These are phyloP conservation scores for Aspergillus vadensis DNA, from an alignment of 2,329 filamentous ascomycete species.

Conservation along the genomic window DNA sequence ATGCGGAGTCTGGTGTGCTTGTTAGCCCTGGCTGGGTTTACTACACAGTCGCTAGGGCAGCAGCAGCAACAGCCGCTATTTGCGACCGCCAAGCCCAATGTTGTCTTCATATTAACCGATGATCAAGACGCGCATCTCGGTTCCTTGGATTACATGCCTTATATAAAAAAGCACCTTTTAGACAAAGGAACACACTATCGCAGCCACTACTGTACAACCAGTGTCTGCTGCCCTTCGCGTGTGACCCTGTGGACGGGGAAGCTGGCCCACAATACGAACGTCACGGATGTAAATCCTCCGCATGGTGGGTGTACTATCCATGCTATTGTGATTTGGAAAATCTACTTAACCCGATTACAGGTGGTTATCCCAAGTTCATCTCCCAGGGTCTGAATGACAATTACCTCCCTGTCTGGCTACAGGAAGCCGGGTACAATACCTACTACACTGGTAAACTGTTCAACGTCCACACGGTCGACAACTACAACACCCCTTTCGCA, in stretches of 20 bases:
- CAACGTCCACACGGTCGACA: conserved; percentile 53
- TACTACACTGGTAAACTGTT: conserved; percentile 60
- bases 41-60: neutral
- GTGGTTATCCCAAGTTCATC: conserved; percentile 55
- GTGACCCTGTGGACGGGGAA: conserved; percentile 66
- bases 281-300: conserved; percentile 52
- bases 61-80: neutral
- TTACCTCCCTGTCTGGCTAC: conserved; percentile 56
- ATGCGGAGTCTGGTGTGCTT: neutral
- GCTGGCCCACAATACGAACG: conserved; percentile 68
- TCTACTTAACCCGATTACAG: too few relatives aligned
- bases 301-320: conserved; percentile 24
- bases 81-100: conserved; percentile 50
- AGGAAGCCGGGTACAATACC: conserved; percentile 55
- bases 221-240: conserved; percentile 67
- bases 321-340: too few relatives aligned
- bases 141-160: conserved; percentile 56
- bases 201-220: conserved; percentile 63
- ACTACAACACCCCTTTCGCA: conserved; percentile 48
- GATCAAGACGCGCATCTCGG: conserved; percentile 59
- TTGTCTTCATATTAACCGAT: conserved; percentile 68
- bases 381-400: conserved; percentile 53
- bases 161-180: conserved; percentile 3
- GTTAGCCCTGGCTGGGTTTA: neutral
- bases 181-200: conserved; percentile 60